Base-by-base conservation (phyloP, 2,329 filamentous ascomycete species). In the Hymenoscyphus fructigenus region DNA sequence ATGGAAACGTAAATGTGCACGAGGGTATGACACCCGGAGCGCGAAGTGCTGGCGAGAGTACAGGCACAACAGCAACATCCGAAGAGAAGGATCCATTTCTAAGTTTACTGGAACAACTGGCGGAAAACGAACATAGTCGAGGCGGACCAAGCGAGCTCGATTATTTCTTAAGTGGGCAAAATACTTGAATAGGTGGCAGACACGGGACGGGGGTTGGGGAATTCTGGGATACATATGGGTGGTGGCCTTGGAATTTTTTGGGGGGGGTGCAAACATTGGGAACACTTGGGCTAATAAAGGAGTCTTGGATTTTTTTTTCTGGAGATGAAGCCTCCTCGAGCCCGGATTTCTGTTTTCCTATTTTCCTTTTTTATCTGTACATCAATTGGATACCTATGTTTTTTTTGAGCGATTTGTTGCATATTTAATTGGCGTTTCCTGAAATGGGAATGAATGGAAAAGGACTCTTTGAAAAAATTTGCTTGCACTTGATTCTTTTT, bases 1-100 rank as follows among this genome's bases (percentile, higher is more conserved):
- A 81, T 2, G 55, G 55, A n/a, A 57, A 66, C 59, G 64, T 61
- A 63, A 78, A 65, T 75, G 82, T 71, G 76, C 72, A 61, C 53
- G 66, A 71, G 36, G 69, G 67, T 66, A 65, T 76, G 74, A 67
- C 77, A 70, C 67, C 84, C 0, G 82, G 80, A 1, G 79, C 74
- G 1, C 78, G 79, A 67, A 86, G 83, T 73, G 80, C 81, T 62
- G 80, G 80, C 53, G 82, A 79, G 10, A 84, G 82, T 65, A 81
- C 81, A 0, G 82, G 79, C 1, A 53, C 47, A 10, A 82, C 81
- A 1, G 80, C 80, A 0, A 81, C 78, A 0, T 82, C 82, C 1
- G 84, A 88, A 23, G 91, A 94, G 69, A 93, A 91, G 71, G 92
- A 95, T 73, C 91, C 91, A 0, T 95, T 96, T 73, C 77, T 95